Evolutionary conservation across 176 grass and related monocot genomes (phyloP).

Genomic region (Rhynchospora tenuis): DNA sequence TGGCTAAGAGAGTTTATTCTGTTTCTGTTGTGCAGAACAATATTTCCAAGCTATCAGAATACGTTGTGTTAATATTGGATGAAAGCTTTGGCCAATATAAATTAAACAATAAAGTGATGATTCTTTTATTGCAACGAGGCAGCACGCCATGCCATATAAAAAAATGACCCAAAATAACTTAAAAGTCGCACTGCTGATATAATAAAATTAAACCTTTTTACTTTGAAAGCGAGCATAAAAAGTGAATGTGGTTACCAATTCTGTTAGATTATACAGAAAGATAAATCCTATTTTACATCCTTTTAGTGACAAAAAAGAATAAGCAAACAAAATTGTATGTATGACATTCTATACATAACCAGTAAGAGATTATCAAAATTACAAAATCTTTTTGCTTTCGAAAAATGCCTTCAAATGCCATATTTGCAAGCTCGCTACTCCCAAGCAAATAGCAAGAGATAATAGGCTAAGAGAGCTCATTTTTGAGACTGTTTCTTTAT

Average conservation of each 20-base stretch:
- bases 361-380: neutral
- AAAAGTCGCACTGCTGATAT: neutral
- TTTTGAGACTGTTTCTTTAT: constrained; percentile 36
- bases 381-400: constrained; percentile 38
- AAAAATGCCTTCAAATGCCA: constrained; percentile 55
- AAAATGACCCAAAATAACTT: neutral
- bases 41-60: neutral
- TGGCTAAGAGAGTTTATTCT: neutral
- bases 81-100: neutral
- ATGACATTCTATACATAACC: neutral
- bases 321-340: neutral
- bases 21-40: neutral
- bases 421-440: constrained; percentile 38
- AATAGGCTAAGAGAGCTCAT: constrained; percentile 38
- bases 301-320: constrained; percentile 2
- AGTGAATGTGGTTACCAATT: neutral
- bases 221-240: neutral
- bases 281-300: neutral
- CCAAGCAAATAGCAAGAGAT: constrained; percentile 41
- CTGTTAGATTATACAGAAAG: neutral
- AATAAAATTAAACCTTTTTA: neutral
- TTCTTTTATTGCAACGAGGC: neutral
- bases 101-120: neutral
- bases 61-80: neutral
- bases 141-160: neutral